Evolutionary conservation across 176 grass and related monocot species (phyloP).

Genomic region (Metroxylon sagu): DNA sequence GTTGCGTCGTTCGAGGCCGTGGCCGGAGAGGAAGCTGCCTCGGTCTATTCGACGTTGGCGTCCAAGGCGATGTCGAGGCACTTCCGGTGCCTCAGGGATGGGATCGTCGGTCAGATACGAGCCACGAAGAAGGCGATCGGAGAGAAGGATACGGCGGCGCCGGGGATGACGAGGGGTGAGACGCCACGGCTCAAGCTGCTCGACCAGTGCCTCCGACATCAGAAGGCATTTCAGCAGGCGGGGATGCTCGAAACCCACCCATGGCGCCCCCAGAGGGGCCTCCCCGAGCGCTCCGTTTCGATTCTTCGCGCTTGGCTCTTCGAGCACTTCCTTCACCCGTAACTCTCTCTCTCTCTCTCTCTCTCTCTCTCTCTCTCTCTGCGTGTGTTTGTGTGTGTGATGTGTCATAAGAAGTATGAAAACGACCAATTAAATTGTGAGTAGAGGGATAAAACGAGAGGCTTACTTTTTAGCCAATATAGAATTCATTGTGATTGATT

Average conservation of each 20-base stretch:
- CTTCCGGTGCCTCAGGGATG: slow-evolving; percentile 59
- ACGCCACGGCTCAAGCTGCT: slow-evolving; percentile 55
- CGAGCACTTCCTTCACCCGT: slow-evolving; percentile 92
- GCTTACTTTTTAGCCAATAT: too few relatives aligned
- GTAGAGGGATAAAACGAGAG: too few relatives aligned
- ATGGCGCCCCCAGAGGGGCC: slow-evolving; percentile 58
- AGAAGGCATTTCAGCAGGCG: slow-evolving; percentile 44
- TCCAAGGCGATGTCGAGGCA: slow-evolving; percentile 68
- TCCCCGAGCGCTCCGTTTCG: slow-evolving; percentile 59
- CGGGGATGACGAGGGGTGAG: slow-evolving; percentile 36
- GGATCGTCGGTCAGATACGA: slow-evolving; percentile 25
- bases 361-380: not conserved
- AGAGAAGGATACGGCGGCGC: slow-evolving; percentile 3
- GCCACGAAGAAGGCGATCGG: slow-evolving; percentile 30
- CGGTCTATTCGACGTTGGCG: slow-evolving; percentile 53
- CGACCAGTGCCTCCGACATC: slow-evolving; percentile 46
- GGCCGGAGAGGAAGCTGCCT: slow-evolving; percentile 31
- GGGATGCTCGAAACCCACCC: slow-evolving; percentile 36
- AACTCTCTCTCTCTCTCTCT: slow-evolving; percentile 3
- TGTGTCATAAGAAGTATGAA: too few relatives aligned
- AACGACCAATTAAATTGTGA: too few relatives aligned
- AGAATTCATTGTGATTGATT: too few relatives aligned
- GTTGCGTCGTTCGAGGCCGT: slow-evolving; percentile 40
- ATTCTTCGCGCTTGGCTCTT: slow-evolving; percentile 85
- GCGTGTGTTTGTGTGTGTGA: too few relatives aligned